A percentile compares a stretch with the other conserved stretches of the same genome.
Evolutionary conservation across 2,329 filamentous ascomycete genomes (phyloP).

Genomic region (Penicillium verrucosum): DNA sequence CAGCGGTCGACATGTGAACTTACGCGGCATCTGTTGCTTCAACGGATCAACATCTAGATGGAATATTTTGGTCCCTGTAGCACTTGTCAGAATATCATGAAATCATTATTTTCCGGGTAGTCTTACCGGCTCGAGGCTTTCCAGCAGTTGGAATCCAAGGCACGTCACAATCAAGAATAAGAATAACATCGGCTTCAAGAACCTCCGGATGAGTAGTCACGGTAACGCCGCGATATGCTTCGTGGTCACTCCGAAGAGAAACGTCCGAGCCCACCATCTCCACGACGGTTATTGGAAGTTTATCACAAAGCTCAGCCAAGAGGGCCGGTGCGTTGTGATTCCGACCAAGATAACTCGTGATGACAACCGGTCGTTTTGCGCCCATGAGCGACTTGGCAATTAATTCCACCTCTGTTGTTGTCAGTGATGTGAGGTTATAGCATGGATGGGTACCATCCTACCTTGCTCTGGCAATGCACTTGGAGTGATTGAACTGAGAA

Average conservation of each 20-base stretch:
- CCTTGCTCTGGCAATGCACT: constrained; percentile 14
- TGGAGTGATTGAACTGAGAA: constrained; percentile 10
- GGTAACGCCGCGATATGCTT: constrained; percentile 63
- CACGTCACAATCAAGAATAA: constrained; percentile 83
- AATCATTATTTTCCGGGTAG: too few species aligned
- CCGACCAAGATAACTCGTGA: constrained; percentile 50
- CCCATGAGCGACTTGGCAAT: constrained; percentile 41
- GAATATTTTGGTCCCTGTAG: constrained; percentile 52
- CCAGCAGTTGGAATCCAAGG: constrained; percentile 81
- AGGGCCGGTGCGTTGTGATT: constrained; percentile 41
- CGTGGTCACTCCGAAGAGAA: constrained; percentile 42
- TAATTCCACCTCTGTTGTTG: constrained; percentile 29
- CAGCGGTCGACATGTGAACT: constrained; percentile 53
- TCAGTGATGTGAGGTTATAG: neutral
- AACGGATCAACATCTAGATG: constrained; percentile 65
- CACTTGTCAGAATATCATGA: constrained; percentile 23
- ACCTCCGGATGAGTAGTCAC: constrained; percentile 72
- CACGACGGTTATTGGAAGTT: constrained; percentile 47
- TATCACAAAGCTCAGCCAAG: constrained; percentile 46
- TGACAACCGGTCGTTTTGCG: constrained; percentile 47
- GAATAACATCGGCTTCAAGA: constrained; percentile 71
- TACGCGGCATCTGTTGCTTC: constrained; percentile 68
- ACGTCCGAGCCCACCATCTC: constrained; percentile 50
- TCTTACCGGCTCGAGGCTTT: constrained; percentile 40
- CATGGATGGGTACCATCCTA: neutral